Evolutionary conservation across 23 red algal species (phyloP).

Genomic region (Pyropia haitanensis): DNA sequence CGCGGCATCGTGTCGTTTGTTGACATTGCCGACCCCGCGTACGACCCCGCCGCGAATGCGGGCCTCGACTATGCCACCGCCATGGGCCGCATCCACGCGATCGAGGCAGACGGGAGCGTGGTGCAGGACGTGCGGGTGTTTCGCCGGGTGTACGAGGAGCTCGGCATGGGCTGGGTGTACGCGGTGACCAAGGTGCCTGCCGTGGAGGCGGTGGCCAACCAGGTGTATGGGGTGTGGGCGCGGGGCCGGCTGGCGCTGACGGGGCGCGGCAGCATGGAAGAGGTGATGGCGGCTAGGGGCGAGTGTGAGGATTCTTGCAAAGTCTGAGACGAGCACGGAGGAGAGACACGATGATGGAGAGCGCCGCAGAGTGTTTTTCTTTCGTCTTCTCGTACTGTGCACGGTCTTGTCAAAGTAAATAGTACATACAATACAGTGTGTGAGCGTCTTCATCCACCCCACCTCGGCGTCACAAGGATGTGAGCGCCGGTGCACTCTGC

Average conservation of each 20-base stretch:
- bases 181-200: conserved; percentile 29
- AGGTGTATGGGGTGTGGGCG: conserved; percentile 70
- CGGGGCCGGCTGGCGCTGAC: conserved; percentile 41
- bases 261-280: conserved; percentile 26
- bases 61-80: conserved; percentile 42
- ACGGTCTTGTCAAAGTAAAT: too few relatives aligned
- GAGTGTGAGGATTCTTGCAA: not conserved
- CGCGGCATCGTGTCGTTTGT: conserved; percentile 43
- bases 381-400: too few relatives aligned
- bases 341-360: too few relatives aligned
- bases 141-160: conserved; percentile 48
- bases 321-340: too few relatives aligned
- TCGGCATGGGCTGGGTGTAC: conserved; percentile 80
- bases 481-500: too few relatives aligned
- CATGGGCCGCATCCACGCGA: conserved; percentile 75
- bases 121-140: conserved; percentile 59
- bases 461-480: too few relatives aligned
- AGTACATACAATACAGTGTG: too few relatives aligned
- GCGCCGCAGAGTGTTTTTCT: too few relatives aligned
- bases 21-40: conserved; percentile 55
- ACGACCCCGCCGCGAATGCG: conserved; percentile 20
- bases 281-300: conserved; percentile 12
- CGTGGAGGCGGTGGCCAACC: conserved; percentile 14
- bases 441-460: too few relatives aligned
- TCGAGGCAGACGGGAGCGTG: conserved; percentile 51